These are phyloP conservation scores for Leishmania gerbilli DNA, from an alignment of 208 protist genomes.

Conservation along the genomic window DNA sequence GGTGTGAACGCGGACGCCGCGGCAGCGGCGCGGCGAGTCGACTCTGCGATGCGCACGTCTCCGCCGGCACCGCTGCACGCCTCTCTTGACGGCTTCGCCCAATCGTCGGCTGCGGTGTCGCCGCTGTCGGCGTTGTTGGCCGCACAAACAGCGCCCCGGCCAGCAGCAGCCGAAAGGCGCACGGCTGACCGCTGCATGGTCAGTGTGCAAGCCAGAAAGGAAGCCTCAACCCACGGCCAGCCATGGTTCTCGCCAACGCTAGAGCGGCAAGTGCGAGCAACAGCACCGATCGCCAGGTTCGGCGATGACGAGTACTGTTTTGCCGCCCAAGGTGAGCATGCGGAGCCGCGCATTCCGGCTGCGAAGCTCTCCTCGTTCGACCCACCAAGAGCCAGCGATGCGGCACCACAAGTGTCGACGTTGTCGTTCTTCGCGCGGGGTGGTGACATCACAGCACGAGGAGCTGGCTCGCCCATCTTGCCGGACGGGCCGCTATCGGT, in stretches of 20 bases:
- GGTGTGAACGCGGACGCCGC: neutral
- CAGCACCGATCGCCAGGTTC: slow-evolving; percentile 1
- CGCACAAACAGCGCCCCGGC: neutral
- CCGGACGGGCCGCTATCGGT: neutral
- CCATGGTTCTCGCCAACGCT: neutral
- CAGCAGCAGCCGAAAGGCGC: neutral
- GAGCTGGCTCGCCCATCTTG: neutral
- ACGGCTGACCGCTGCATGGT: neutral
- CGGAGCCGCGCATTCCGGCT: neutral
- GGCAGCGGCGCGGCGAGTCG: neutral
- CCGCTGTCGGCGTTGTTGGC: neutral
- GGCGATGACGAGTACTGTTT: neutral
- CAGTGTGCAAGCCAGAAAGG: neutral
- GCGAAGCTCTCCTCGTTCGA: slow-evolving; percentile 1
- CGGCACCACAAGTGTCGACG: neutral
- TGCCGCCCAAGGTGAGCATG: neutral
- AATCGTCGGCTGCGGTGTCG: neutral
- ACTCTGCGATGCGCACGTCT: slow-evolving; percentile 1
- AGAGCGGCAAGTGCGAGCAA: neutral
- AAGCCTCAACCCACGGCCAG: neutral
- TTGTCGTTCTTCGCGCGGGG: neutral
- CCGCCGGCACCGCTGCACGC: slow-evolving; percentile 9
- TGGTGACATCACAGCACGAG: neutral
- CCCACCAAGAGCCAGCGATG: neutral
- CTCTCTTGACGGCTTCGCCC: slow-evolving; percentile 1